Evolutionary conservation across 2,329 filamentous ascomycete species (phyloP).

Genomic region (Fusarium proliferatum): DNA sequence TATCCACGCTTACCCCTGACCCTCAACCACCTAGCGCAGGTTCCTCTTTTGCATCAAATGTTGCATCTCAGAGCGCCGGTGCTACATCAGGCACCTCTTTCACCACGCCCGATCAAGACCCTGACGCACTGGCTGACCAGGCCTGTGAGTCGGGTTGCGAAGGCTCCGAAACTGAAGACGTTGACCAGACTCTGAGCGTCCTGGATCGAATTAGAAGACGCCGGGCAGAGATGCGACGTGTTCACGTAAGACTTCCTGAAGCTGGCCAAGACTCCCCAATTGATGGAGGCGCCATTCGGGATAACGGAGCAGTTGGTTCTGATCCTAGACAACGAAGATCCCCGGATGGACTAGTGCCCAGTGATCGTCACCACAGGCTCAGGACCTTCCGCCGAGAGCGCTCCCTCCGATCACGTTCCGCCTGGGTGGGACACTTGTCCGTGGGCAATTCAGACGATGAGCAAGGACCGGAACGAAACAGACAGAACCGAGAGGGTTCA

Average conservation of each 20-base stretch:
- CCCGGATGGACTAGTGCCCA: conserved; percentile 14
- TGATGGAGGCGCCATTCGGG: conserved; percentile 11
- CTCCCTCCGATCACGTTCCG: conserved; percentile 16
- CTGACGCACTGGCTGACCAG: conserved; percentile 52
- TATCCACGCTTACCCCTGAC: conserved; percentile 84
- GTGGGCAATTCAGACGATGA: conserved; percentile 46
- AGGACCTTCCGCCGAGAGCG: conserved; percentile 5
- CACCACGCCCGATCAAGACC: conserved; percentile 49
- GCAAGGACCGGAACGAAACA: conserved; percentile 31
- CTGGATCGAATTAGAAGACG: conserved; percentile 29
- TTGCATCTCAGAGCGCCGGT: conserved; percentile 55
- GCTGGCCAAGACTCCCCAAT: conserved; percentile 28
- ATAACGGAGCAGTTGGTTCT: conserved; percentile 15
- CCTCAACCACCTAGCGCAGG: conserved; percentile 81
- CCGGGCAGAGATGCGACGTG: conserved; percentile 24
- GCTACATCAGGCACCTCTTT: conserved; percentile 57
- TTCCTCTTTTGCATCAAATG: conserved; percentile 81
- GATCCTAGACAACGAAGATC: conserved; percentile 23
- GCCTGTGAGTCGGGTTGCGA: conserved; percentile 66
- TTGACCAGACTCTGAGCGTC: conserved; percentile 54
- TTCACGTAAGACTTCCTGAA: conserved; percentile 33
- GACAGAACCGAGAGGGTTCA: conserved; percentile 38
- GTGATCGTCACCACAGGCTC: not conserved
- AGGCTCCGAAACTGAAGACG: conserved; percentile 65
- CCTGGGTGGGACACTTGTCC: conserved; percentile 44